Conservation (phyloP, 2,329 filamentous ascomycete genomes). For the Alternaria solani region DNA sequence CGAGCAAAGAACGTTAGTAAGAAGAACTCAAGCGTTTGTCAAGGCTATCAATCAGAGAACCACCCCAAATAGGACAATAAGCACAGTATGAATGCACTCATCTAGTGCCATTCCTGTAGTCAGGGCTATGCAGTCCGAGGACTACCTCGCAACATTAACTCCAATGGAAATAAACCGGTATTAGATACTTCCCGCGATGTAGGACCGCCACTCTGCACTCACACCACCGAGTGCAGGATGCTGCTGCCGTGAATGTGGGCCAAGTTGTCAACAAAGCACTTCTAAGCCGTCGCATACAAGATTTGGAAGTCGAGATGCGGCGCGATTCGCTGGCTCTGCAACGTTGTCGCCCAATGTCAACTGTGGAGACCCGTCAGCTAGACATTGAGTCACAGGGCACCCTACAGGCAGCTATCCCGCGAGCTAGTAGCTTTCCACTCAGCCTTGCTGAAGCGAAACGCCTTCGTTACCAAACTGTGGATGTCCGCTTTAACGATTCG, state of each 20-base stretch:
- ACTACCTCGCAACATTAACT: background rate
- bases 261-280: slow-evolving; percentile 30
- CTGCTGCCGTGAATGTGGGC: slow-evolving; percentile 32
- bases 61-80: background rate
- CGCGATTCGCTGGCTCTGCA: slow-evolving; percentile 41
- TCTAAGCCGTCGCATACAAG: slow-evolving; percentile 32
- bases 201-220: background rate
- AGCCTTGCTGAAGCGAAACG: slow-evolving; percentile 16
- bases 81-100: background rate
- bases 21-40: background rate
- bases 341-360: slow-evolving; percentile 28
- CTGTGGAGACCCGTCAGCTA: slow-evolving; percentile 28
- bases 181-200: background rate
- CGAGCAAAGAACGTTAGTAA: background rate
- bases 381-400: slow-evolving; percentile 17
- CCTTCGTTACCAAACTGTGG: slow-evolving; percentile 25
- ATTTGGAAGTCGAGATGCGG: slow-evolving; percentile 38
- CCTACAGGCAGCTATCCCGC: slow-evolving; percentile 12
- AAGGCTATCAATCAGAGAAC: background rate
- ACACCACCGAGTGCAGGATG: slow-evolving; percentile 15
- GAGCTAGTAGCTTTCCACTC: slow-evolving; percentile 7
- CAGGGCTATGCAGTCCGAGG: background rate
- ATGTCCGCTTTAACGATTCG: slow-evolving; percentile 21
- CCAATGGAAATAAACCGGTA: background rate
- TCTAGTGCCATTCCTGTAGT: background rate